A percentile compares a stretch with the other conserved stretches of the same genome.
Conservation (phyloP, 2,329 filamentous ascomycete genomes). For the Penicillium freii region DNA sequence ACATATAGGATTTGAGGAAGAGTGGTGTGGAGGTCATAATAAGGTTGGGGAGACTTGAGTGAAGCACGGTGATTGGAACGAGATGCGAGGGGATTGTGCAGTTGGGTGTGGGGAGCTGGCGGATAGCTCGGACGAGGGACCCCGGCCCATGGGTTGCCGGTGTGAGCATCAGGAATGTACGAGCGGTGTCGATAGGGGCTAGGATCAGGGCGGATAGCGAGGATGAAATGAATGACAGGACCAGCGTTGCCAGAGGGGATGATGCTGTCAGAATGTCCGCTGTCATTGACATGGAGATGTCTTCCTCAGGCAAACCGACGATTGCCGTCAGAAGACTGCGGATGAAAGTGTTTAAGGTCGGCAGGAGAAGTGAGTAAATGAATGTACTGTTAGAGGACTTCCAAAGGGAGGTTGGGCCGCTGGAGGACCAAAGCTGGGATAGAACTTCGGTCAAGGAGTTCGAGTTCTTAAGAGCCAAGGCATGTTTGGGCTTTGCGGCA, state of each 20-base stretch:
- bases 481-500: slow-evolving; percentile 51
- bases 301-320: slow-evolving; percentile 81
- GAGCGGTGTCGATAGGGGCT: slow-evolving; percentile 82
- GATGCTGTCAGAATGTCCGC: slow-evolving; percentile 75
- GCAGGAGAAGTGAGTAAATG: slow-evolving; percentile 80
- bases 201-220: slow-evolving; percentile 74
- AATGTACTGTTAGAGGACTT: slow-evolving; percentile 91
- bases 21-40: slow-evolving; percentile 81
- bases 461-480: slow-evolving; percentile 68
- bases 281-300: slow-evolving; percentile 55
- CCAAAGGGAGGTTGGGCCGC: slow-evolving; percentile 90
- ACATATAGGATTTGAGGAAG: slow-evolving; percentile 77
- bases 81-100: slow-evolving; percentile 69
- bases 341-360: slow-evolving; percentile 87
- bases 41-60: slow-evolving; percentile 79
- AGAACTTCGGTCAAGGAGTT: slow-evolving; percentile 85
- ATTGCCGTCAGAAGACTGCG: slow-evolving; percentile 86
- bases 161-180: slow-evolving; percentile 82
- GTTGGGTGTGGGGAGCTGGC: slow-evolving; percentile 68
- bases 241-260: slow-evolving; percentile 76
- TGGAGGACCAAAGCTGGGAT: slow-evolving; percentile 81
- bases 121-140: slow-evolving; percentile 74
- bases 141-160: slow-evolving; percentile 71
- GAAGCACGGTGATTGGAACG: slow-evolving; percentile 78
- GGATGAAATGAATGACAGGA: slow-evolving; percentile 66